Evolutionary conservation across 2,329 filamentous ascomycete species (phyloP), one percentile per base, ranked within the genome.

Genomic region (Xylaria arbuscula): DNA sequence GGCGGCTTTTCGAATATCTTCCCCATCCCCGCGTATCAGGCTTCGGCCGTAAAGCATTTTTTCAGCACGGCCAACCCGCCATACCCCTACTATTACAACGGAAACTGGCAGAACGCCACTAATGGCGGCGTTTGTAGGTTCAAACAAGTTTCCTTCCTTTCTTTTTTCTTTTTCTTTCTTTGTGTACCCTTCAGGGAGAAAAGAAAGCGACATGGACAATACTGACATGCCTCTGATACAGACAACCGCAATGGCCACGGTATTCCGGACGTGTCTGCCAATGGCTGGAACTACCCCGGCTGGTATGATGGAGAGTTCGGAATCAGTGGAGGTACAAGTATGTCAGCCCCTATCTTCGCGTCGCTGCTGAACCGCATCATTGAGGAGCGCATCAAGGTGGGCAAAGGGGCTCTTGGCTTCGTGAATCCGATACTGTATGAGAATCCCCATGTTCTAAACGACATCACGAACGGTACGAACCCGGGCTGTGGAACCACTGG

Each of bases 361-460:
- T 62, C 58, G 0, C 22, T 76, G 24, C 73, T 87, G 36, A 86
- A 83, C 2, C 73, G 85, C 71, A 78, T 86, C 38, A 86, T 86
- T 69, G 85, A 86, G 74, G 83, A 84, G 72, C 77, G 84, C 24
- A 72, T 86, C 40, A 78, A 79, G 13, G 77, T 74, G 0, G 81
- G 81, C 2, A 86, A 85, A 75, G 75, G 79, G 1, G 76, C 83
- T 0, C 79, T 87, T 15, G 86, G 85, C 0, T 87, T 87, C 71
- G 74, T 87, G n/a, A 84, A 87, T 62, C 84, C 82, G 1, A 81
- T 82, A 40, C 72, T 87, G 8, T 86, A 86, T 70, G 80, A 80
- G 1, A 78, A 85, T 61, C 78, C 78, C 0, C 73, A 79, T 15
- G 80, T 78, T 8, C 77, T 79, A 58, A 80, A 76, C 0, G 80